Conservation (phyloP, 2,329 filamentous ascomycete species). For the Fusarium pseudocircinatum region DNA sequence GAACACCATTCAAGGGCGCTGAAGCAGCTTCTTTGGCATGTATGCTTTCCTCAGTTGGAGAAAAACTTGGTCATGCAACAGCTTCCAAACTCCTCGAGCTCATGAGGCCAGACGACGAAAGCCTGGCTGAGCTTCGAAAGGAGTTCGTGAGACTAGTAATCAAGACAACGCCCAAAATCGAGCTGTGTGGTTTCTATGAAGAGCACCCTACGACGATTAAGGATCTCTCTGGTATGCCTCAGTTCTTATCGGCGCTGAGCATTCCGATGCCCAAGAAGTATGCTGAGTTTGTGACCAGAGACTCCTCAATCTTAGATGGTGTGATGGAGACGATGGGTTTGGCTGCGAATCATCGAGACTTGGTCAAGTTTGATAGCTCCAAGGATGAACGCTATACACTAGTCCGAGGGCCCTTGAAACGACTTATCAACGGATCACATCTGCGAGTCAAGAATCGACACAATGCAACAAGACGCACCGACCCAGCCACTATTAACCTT, state of each 20-base stretch:
- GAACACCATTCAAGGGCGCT: slow-evolving; percentile 53
- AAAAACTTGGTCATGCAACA: slow-evolving; percentile 46
- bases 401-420: slow-evolving; percentile 51
- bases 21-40: slow-evolving; percentile 49
- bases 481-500: slow-evolving; percentile 45
- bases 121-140: slow-evolving; percentile 49
- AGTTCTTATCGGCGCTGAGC: slow-evolving; percentile 36
- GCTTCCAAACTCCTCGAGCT: slow-evolving; percentile 52
- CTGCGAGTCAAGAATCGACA: slow-evolving; percentile 50
- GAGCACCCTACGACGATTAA: slow-evolving; percentile 52
- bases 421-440: slow-evolving; percentile 49
- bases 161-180: slow-evolving; percentile 50
- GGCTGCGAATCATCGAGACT: slow-evolving; percentile 51
- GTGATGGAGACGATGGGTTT: slow-evolving; percentile 48
- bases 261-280: slow-evolving; percentile 45
- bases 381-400: slow-evolving; percentile 51
- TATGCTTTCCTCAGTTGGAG: slow-evolving; percentile 50
- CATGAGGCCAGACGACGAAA: slow-evolving; percentile 53
- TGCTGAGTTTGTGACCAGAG: slow-evolving; percentile 52
- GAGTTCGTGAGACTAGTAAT: slow-evolving; percentile 51
- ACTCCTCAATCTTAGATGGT: slow-evolving; percentile 53
- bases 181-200: slow-evolving; percentile 53
- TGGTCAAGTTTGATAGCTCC: slow-evolving; percentile 55
- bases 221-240: slow-evolving; percentile 47
- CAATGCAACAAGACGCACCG: slow-evolving; percentile 50